phyloP scores from a whole-genome alignment of 2,329 filamentous ascomycete genomes.

The Ophiostoma piceae region DNA sequence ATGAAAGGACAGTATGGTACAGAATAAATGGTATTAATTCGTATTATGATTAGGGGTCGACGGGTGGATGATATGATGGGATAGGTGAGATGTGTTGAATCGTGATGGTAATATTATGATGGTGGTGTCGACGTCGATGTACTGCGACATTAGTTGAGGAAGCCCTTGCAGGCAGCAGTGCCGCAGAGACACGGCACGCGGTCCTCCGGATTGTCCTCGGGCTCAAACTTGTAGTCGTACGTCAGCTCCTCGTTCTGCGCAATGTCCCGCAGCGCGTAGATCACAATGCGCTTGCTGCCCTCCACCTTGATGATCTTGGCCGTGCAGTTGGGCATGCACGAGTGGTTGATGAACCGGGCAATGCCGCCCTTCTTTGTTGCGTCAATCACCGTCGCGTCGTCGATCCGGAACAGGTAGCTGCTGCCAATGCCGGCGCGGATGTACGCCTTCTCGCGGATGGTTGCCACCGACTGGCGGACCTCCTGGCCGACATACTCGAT shows the following conservation, averaged over 20 bases:
- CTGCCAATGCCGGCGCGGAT: conserved; percentile 95
- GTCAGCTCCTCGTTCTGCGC: conserved; percentile 95
- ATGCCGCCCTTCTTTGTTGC: conserved; percentile 98
- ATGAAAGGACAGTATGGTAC: not conserved
- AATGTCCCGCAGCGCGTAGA: conserved; percentile 95
- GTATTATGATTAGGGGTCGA: conserved; percentile 11
- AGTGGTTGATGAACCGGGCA: conserved; percentile 97
- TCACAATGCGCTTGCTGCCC: conserved; percentile 96
- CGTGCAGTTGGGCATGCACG: conserved; percentile 96
- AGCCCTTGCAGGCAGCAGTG: conserved; percentile 93
- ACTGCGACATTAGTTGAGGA: conserved; percentile 69
- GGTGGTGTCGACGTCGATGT: no score
- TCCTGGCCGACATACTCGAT: conserved; percentile 99
- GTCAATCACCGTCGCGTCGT: conserved; percentile 95
- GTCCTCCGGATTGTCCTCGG: conserved; percentile 89
- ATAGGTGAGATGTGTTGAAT: not conserved
- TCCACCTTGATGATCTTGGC: conserved; percentile 99
- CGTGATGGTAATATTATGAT: no score
- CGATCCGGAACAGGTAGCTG: conserved; percentile 95
- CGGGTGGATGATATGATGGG: not conserved
- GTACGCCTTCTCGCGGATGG: conserved; percentile 86
- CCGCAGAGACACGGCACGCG: conserved; percentile 97
- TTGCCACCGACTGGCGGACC: conserved; percentile 93
- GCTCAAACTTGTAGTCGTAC: conserved; percentile 99
- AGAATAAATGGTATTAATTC: not conserved